These are phyloP conservation scores for Citrullus colocynthis DNA, from an alignment of 306 rosid genomes.

Conservation along the genomic window DNA sequence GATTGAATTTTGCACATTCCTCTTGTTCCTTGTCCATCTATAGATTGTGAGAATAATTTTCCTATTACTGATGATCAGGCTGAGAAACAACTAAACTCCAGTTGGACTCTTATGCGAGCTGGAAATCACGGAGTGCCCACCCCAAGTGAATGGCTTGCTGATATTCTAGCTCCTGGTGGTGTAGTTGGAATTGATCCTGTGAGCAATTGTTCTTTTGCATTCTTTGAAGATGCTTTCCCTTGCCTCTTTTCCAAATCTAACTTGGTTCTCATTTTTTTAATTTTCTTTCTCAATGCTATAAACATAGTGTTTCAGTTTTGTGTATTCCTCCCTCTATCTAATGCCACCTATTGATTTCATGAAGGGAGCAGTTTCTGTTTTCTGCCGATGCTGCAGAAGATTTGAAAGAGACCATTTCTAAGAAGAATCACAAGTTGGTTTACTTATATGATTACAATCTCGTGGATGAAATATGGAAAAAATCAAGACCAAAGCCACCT, in stretches of 20 bases:
- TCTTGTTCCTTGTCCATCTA: background rate
- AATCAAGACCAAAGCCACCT: constrained; percentile 58
- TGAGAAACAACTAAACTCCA: constrained; percentile 73
- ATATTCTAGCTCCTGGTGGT: constrained; percentile 72
- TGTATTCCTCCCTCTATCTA: constrained; percentile 25
- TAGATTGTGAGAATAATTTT: background rate
- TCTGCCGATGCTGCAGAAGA: constrained; percentile 88
- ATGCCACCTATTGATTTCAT: constrained; percentile 37
- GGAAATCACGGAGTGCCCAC: constrained; percentile 83
- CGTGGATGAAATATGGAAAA: constrained; percentile 84
- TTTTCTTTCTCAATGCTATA: background rate
- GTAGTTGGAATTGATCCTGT: constrained; percentile 97
- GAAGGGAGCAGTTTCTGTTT: constrained; percentile 99
- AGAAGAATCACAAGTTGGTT: constrained; percentile 65
- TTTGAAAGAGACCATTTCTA: constrained; percentile 55
- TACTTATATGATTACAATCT: constrained; percentile 62
- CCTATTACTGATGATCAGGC: constrained; percentile 35
- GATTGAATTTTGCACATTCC: background rate
- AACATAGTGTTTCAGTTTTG: background rate
- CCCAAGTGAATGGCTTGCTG: constrained; percentile 78
- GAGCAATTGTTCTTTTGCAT: constrained; percentile 24
- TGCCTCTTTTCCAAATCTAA: background rate
- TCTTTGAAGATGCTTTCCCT: background rate
- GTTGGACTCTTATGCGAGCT: constrained; percentile 94
- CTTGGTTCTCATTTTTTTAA: background rate